Conservation (phyloP, 2,329 filamentous ascomycete genomes). For the Tolypocladium cylindrosporum region DNA sequence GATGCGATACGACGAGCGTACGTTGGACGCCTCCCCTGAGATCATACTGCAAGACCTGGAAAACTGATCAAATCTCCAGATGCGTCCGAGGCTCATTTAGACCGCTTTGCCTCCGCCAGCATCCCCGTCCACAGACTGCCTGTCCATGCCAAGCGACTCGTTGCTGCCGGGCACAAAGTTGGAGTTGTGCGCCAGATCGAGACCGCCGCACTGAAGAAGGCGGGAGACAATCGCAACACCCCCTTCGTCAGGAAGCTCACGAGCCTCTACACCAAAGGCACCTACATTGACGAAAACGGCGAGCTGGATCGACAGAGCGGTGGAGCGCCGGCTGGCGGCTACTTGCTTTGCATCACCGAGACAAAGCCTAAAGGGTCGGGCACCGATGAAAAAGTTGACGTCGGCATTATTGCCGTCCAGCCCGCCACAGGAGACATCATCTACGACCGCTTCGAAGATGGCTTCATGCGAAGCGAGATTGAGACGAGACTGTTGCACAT, state of each 20-base stretch:
- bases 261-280: slow-evolving; percentile 95
- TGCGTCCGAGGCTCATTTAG: slow-evolving; percentile 82
- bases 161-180: slow-evolving; percentile 89
- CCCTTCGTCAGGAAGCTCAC: slow-evolving; percentile 90
- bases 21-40: slow-evolving; percentile 13
- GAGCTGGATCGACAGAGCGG: slow-evolving; percentile 50
- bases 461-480: slow-evolving; percentile 93
- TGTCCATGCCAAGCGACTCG: slow-evolving; percentile 87
- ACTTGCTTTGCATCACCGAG: slow-evolving; percentile 87
- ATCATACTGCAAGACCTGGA: neutral
- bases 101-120: slow-evolving; percentile 89
- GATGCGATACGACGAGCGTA: slow-evolving; percentile 82
- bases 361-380: slow-evolving; percentile 67
- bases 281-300: slow-evolving; percentile 89
- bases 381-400: slow-evolving; percentile 85
- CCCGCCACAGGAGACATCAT: slow-evolving; percentile 93
- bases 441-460: slow-evolving; percentile 92
- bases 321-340: slow-evolving; percentile 58
- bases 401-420: slow-evolving; percentile 89
- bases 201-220: slow-evolving; percentile 91
- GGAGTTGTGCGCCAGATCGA: slow-evolving; percentile 91
- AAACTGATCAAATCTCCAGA: slow-evolving; percentile 30
- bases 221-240: slow-evolving; percentile 84
- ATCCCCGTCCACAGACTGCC: slow-evolving; percentile 86
- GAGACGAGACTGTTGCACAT: slow-evolving; percentile 94